Evolutionary conservation across 176 grass and related monocot genomes (phyloP), one percentile per base, ranked within the genome.

Genomic region (Carex pumila): DNA sequence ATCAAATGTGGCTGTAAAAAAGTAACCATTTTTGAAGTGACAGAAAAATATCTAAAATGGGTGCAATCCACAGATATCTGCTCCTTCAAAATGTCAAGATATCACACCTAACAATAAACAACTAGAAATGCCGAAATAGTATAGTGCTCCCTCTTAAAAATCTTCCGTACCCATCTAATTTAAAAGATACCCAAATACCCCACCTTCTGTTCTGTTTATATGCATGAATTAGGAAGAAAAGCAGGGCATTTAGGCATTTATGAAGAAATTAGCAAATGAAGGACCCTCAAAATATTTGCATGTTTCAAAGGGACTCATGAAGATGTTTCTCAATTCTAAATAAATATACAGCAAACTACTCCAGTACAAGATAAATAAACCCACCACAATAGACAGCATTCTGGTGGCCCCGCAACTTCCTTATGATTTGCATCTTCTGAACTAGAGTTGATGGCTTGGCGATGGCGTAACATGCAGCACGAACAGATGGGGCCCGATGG

Each of bases 341-440:
- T 59, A 36, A 37, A 30, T 21, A 63, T n/a, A 61, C 39, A 32
- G 80, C n/a, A 49, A 65, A 66, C 8, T 68, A 45, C 58, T 65
- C 18, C 45, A 85, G 29, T 58, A 72, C 15, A 15, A 85, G 67
- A 85, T 32, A 57, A 30, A 85, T 45, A 85, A 85, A 94, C 92
- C 1, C n/a, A 98, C 95, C 95, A 63, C 95, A 98, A 87, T 98
- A 98, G 68, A 98, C 92, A 70, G 95, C 84, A 87, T 98, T 98
- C 75, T 95, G 95, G 84, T 98, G 95, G 45, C 95, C 95, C 58
- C 95, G 90, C 83, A 93, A 81, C 89, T 88, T 95, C 83, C 92
- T 98, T 90, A 95, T 93, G 57, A 95, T 95, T 73, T 99, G 91
- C 96, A 99, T 99, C 88, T 93, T 99, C 79, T 95, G 89, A 78